Evolutionary conservation across 441 rosid genomes (phyloP), one percentile per base, ranked within the genome.

Genomic region (Populus hybrid): DNA sequence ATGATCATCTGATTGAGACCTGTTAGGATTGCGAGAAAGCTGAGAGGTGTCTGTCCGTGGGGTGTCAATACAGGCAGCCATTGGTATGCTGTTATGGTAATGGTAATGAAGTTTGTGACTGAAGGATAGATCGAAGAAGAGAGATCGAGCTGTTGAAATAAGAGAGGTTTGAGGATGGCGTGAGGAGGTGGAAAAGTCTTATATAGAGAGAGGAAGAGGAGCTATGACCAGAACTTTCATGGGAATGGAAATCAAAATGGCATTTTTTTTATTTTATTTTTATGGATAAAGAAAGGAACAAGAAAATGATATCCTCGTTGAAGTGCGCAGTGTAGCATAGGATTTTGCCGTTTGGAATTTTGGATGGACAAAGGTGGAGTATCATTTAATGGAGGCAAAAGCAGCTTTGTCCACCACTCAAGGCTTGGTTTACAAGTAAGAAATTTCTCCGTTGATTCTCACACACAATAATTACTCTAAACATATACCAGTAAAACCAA

Each of bases 51-150:
- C 80, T 11, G 84, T 81, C 77, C 85, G 75, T 8, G 81, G 80
- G 34, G 90, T 79, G 75, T 90, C 90, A 23, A 93, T 81, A 72
- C 95, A 93, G 50, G 92, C 72, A 8, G 93, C 87, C 97, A 92
- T 87, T 65, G 86, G 42, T 72, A 73, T 50, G 8, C 67, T 34
- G 8, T 26, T 71, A 8, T 6, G 0, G 8, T 32, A 34, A 79
- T 38, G 46, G 40, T 23, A 20, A 12, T 69, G 74, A 46, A 11
- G 57, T 46, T 4, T 28, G 75, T 76, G 71, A 77, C 28, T 12
- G 67, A n/a, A 34, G 71, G 67, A 82, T 79, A 81, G 81, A 81
- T 20, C 2, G 81, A 67, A 23, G 79, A 61, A 16, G 73, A 24
- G 18, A 3, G 10, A 5, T 7, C 71, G 21, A 66, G 53, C 64